Evolutionary conservation across 495 filamentous ascomycete species (phyloP), one percentile per base, ranked within the genome.

Genomic region (Penicillium robsamsonii): DNA sequence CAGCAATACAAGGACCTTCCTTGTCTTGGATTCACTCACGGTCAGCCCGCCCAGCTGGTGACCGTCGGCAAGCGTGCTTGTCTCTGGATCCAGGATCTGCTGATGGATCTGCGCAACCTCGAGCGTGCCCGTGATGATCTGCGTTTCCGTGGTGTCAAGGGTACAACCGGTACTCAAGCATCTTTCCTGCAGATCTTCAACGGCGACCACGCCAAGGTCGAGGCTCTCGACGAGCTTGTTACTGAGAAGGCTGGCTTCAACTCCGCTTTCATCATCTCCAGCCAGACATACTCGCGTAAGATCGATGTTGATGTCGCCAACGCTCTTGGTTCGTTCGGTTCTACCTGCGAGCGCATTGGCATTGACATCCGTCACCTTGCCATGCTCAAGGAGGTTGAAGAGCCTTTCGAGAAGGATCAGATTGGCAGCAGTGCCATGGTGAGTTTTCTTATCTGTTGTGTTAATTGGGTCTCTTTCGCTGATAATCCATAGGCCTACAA

Each of bases 41-140:
- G 84, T 55, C 90, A 94, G 73, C 79, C 88, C 58, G 82, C 84
- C 57, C 87, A 92, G 71, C 76, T 87, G 53, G 92, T 90, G 55
- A 96, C 94, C 10, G 88, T 97, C 18, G 93, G 94, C 52, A 76
- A 75, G 71, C 61, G 75, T 60, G 84, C 89, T 13, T 81, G 82
- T 50, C 84, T 91, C 59, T 97, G 93, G 92, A 84, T 88, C 41
- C 90, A 94, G 69, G 90, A 96, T 66, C 80, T 97, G 15, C 75
- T 94, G 60, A 87, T 93, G 77, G 94, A 97, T 55, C 80, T 98
- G 40, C 78, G 86, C 57, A 87, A 90, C 70, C 81, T 97, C 33
- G 89, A 93, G 70, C 77, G 81, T 33, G 90, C 84, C 7, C 84
- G 86, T 46, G 76, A 83, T 22, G 84, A 87, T 46, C 82, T 98